Conservation (phyloP, 176 grass and related monocot species). For the Zoysia japonica region DNA sequence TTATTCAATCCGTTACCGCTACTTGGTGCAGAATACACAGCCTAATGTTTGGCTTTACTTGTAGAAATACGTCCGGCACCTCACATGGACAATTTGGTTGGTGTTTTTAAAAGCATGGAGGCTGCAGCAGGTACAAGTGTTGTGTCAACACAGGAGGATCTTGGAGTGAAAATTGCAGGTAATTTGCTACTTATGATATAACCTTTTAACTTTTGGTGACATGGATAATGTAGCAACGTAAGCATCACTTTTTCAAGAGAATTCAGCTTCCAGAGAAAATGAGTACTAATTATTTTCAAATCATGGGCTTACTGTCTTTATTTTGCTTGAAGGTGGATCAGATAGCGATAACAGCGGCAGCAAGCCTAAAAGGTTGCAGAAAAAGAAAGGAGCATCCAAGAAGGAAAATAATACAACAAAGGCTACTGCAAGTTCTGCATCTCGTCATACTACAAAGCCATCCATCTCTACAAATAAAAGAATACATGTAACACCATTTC, state of each 20-base stretch:
- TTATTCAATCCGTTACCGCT: not conserved
- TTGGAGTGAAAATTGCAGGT: constrained; percentile 41
- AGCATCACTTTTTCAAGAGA: not conserved
- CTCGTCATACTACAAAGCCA: constrained; percentile 41
- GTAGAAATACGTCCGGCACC: constrained; percentile 73
- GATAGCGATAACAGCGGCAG: not conserved
- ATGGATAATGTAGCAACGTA: not conserved
- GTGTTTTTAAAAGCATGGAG: constrained; percentile 89
- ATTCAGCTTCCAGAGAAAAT: not conserved
- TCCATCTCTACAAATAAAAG: constrained; percentile 84
- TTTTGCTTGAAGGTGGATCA: constrained; percentile 44
- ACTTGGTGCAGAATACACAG: not conserved
- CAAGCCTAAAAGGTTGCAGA: constrained; percentile 1
- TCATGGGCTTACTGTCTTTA: constrained; percentile 26
- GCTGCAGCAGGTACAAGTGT: constrained; percentile 54
- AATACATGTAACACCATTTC: constrained; percentile 63
- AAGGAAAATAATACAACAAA: constrained; percentile 42
- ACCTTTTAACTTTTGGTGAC: too few relatives aligned
- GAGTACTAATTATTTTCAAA: not conserved
- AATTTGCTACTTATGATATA: constrained; percentile 8
- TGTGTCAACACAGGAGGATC: constrained; percentile 57
- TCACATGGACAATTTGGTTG: constrained; percentile 87
- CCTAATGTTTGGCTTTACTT: constrained; percentile 29
- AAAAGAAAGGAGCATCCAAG: constrained; percentile 45
- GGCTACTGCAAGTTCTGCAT: constrained; percentile 29